Evolutionary conservation across 1,139 yeast species (phyloP).

Genomic region (Pichia sp.): DNA sequence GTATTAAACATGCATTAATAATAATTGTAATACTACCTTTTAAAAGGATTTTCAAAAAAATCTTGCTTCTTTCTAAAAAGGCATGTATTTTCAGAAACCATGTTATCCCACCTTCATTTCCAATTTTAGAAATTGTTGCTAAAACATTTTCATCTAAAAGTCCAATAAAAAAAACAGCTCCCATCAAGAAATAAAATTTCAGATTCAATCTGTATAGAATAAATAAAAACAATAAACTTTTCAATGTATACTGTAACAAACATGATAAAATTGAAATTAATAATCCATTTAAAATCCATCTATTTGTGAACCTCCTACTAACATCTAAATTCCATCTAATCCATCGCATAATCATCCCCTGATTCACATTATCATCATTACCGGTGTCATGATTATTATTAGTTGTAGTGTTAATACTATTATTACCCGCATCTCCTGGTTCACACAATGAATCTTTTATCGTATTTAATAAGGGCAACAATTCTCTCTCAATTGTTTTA

Average conservation of each 20-base stretch:
- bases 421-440: not conserved
- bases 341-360: not conserved
- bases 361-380: no score
- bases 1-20: not conserved
- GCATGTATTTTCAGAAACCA: not conserved
- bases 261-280: not conserved
- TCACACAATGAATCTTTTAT: not conserved
- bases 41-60: not conserved
- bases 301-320: not conserved
- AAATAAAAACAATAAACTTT: not conserved
- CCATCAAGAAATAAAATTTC: not conserved
- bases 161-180: not conserved
- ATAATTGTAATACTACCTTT: not conserved
- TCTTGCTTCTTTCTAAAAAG: not conserved
- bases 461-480: not conserved
- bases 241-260: not conserved
- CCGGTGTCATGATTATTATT: no score
- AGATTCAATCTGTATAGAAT: not conserved
- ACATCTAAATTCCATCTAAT: not conserved
- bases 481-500: not conserved
- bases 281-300: not conserved
- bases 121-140: not conserved
- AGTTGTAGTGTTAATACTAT: no score
- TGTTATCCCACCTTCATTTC: not conserved
- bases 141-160: not conserved